Evolutionary conservation across 495 filamentous ascomycete species (phyloP), one percentile per base, ranked within the genome.

Genomic region (Sabuloglossum arenarium): DNA sequence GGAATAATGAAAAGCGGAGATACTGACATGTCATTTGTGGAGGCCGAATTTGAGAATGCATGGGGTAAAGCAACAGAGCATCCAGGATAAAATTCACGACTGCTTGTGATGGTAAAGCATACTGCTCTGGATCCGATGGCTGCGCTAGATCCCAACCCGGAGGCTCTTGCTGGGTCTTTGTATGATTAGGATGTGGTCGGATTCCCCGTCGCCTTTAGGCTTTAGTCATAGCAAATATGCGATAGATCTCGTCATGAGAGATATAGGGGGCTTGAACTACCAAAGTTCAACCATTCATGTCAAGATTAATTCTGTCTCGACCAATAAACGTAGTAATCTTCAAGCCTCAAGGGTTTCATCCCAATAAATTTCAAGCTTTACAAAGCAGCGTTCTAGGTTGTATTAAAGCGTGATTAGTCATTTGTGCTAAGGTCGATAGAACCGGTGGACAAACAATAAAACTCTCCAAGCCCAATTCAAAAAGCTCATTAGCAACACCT

Each of bases 381-480:
- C 25, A 51, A 29, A n/a, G 47, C 47, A 1, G 28, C 47, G 16
- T 23, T 51, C 47, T 51, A 51, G 11, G 25, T 51, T n/a, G 6
- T 28, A 51, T 28, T 51, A 19, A 19, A 14, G 28, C 21, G 6
- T 6, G 10, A 6, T 51, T 27, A 30, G 28, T 23, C 47, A 0
- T 30, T 2, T 19, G 4, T 14, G 19, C 25, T 25, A 11, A 6
- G 39, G 34, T 39, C 34, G 47, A 27, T 23, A 24, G 47, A 29
- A 19, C 28, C 14, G 47, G 28, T 8, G 28, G 47, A 51, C 47
- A 51, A 51, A 51, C 47, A 51, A 60, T 42, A 27, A 60, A 60
- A 19, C 58, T 47, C 25, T 60, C 55, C 43, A 60, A 16, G 24
- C 55, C 58, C 58, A 60, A 30, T 57, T 60, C 58, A 31, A 60